These are phyloP conservation scores for Pestalotiopsis sp. DNA, from an alignment of 2,329 filamentous ascomycete genomes.

Conservation along the genomic window DNA sequence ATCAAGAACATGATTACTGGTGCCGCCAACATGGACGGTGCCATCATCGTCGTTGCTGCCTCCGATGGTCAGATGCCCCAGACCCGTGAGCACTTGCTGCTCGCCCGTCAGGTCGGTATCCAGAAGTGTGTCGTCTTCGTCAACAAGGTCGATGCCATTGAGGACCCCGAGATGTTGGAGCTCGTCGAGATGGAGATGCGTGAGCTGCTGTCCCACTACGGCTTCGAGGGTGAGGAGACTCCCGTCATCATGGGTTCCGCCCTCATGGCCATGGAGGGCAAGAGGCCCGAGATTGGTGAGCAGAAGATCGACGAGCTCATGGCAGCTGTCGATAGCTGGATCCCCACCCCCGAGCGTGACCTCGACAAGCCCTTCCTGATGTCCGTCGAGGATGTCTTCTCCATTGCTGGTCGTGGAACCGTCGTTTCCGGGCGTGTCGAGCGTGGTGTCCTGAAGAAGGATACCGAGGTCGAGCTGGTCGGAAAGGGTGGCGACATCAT, in stretches of 20 bases:
- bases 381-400: slow-evolving; percentile 94
- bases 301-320: slow-evolving; percentile 91
- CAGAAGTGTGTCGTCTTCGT: slow-evolving; percentile 99
- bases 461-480: slow-evolving; percentile 91
- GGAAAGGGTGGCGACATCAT: slow-evolving; percentile 81
- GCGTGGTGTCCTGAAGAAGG: slow-evolving; percentile 91
- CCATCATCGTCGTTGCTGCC: slow-evolving; percentile 97
- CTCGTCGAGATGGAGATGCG: slow-evolving; percentile 99
- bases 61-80: slow-evolving; percentile 99
- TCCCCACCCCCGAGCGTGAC: slow-evolving; percentile 91
- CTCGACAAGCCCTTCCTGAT: slow-evolving; percentile 99
- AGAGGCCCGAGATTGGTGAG: slow-evolving; percentile 83
- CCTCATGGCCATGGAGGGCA: slow-evolving; percentile 88
- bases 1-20: slow-evolving; percentile 99
- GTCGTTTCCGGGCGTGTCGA: slow-evolving; percentile 97
- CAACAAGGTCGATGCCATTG: slow-evolving; percentile 98
- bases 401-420: slow-evolving; percentile 90
- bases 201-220: slow-evolving; percentile 88
- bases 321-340: slow-evolving; percentile 89
- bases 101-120: slow-evolving; percentile 97
- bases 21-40: slow-evolving; percentile 98
- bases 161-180: slow-evolving; percentile 99
- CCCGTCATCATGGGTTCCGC: slow-evolving; percentile 97
- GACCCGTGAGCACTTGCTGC: slow-evolving; percentile 96
- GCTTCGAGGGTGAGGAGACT: slow-evolving; percentile 97